These are phyloP conservation scores for Claviceps lovelessii DNA, from an alignment of 2,329 filamentous ascomycete species.

Conservation along the genomic window DNA sequence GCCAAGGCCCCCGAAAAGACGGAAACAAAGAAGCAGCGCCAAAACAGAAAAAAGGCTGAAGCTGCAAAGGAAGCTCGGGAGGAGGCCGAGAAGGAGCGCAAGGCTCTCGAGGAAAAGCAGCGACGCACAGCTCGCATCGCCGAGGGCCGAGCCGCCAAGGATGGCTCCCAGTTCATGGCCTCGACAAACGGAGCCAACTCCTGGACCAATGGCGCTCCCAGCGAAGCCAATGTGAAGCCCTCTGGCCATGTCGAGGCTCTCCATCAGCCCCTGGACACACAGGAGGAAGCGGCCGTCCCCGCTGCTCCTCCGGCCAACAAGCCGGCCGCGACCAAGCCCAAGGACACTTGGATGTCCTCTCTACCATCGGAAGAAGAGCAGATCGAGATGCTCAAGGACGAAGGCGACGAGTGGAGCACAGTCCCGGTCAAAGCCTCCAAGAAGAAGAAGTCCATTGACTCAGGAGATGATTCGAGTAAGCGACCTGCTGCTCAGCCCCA, in stretches of 20 bases:
- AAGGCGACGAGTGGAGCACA: conserved; percentile 44
- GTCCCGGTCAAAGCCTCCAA: conserved; percentile 36
- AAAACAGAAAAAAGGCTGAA: conserved; percentile 81
- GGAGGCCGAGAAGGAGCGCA: conserved; percentile 65
- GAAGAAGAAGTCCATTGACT: conserved; percentile 27
- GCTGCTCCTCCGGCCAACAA: conserved; percentile 18
- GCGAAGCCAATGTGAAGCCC: conserved; percentile 19
- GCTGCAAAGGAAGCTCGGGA: conserved; percentile 60
- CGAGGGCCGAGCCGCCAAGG: conserved; percentile 71
- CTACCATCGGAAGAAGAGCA: conserved; percentile 50
- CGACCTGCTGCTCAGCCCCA: conserved; percentile 19
- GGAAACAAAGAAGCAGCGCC: conserved; percentile 89
- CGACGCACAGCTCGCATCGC: conserved; percentile 66
- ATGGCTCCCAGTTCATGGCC: conserved; percentile 50
- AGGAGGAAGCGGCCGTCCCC: conserved; percentile 23
- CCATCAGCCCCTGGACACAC: conserved; percentile 43
- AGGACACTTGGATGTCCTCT: conserved; percentile 33
- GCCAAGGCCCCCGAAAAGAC: conserved; percentile 48
- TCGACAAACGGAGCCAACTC: conserved; percentile 25
- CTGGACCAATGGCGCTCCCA: conserved; percentile 26
- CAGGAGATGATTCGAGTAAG: conserved; percentile 20
- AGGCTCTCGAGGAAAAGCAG: conserved; percentile 66
- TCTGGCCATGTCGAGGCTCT: conserved; percentile 18
- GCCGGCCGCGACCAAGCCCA: conserved; percentile 18
- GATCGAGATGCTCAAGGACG: conserved; percentile 39